Evolutionary conservation across 768 basidiomycete genomes (phyloP).

Genomic region (Boletus rubroflammeus): DNA sequence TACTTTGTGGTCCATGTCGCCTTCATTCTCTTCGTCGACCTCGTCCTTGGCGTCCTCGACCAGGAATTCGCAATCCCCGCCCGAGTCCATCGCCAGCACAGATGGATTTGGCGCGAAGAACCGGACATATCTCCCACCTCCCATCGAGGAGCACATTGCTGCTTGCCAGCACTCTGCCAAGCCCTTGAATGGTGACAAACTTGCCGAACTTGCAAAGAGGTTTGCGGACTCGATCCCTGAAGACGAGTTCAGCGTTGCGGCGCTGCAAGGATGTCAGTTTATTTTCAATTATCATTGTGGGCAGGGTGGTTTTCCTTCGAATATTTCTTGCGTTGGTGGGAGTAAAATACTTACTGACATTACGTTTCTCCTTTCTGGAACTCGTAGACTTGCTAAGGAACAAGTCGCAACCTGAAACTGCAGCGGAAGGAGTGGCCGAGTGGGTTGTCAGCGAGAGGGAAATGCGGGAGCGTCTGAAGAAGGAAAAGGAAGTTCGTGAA

Average conservation of each 20-base stretch:
- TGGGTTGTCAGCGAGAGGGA: constrained; percentile 79
- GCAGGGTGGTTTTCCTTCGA: neutral
- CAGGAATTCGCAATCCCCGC: constrained; percentile 26
- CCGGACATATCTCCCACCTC: constrained; percentile 61
- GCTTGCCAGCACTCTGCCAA: constrained; percentile 60
- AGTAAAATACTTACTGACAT: constrained; percentile 27
- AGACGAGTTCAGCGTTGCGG: constrained; percentile 84
- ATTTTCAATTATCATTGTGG: constrained; percentile 14
- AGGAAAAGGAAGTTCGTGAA: constrained; percentile 72
- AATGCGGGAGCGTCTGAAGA: constrained; percentile 67
- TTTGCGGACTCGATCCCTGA: constrained; percentile 84
- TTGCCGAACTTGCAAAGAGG: constrained; percentile 65
- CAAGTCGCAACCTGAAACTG: constrained; percentile 77
- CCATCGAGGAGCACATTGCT: constrained; percentile 55
- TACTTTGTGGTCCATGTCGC: constrained; percentile 42
- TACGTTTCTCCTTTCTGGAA: neutral
- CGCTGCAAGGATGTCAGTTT: constrained; percentile 84
- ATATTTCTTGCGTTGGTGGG: constrained; percentile 18
- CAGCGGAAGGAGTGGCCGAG: constrained; percentile 57
- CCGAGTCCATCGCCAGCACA: constrained; percentile 12
- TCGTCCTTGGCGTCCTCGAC: constrained; percentile 35
- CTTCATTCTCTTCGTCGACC: constrained; percentile 42
- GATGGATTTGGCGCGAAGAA: constrained; percentile 51
- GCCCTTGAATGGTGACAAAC: constrained; percentile 59
- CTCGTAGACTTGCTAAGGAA: constrained; percentile 70